Conservation (phyloP, 768 basidiomycete genomes). For the Rhodotorula sphaerocarpa region DNA sequence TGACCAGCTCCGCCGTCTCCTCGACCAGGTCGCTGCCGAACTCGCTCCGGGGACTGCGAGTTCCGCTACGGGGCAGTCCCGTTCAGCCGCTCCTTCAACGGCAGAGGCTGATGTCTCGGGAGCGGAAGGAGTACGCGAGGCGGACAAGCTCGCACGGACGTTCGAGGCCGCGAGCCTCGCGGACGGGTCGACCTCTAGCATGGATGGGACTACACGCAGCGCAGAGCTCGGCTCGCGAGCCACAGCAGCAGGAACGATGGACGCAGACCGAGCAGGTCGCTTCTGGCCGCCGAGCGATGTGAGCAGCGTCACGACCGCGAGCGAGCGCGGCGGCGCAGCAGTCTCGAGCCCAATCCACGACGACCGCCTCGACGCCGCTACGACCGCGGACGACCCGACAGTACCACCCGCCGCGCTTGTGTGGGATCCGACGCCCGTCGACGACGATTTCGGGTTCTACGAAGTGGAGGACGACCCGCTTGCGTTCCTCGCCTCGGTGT, state of each 20-base stretch:
- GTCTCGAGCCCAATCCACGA: constrained; percentile 14
- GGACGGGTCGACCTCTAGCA: constrained; percentile 1
- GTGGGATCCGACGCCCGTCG: constrained; percentile 5
- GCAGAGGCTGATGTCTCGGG: no score
- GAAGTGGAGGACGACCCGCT: constrained; percentile 29
- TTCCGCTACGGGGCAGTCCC: no score
- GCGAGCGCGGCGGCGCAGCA: constrained; percentile 1
- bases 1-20: not conserved
- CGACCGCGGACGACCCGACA: not conserved
- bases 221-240: no score
- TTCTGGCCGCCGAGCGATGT: not conserved
- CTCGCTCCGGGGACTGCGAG: not conserved
- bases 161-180: constrained; percentile 16
- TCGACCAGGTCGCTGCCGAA: not conserved
- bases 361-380: no score
- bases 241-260: no score
- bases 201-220: no score
- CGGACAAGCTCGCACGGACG: constrained; percentile 17
- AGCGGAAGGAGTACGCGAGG: no score
- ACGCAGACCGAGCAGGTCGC: no score
- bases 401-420: not conserved
- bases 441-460: not conserved
- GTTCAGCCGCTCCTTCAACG: no score
- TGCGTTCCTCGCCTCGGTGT: constrained; percentile 30
- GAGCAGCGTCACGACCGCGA: not conserved